Conservation (phyloP, 768 basidiomycete species). For the Xerocomellus chrysenteron region DNA sequence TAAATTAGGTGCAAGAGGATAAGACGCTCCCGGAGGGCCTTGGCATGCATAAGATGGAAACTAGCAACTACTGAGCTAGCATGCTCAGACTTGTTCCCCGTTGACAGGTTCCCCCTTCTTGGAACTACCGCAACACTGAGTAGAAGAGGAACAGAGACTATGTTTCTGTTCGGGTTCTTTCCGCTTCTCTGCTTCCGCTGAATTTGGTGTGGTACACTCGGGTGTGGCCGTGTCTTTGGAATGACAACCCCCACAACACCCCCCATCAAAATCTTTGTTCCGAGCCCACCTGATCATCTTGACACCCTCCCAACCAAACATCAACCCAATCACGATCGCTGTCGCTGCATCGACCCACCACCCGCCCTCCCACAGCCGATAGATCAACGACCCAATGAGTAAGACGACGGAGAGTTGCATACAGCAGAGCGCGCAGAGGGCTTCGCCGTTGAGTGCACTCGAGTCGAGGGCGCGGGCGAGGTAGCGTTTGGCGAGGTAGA, state of each 20-base stretch:
- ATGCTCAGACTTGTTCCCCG: constrained; percentile 9
- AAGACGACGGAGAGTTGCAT: constrained; percentile 44
- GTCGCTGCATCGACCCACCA: constrained; percentile 52
- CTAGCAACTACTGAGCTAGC: neutral
- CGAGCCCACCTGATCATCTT: constrained; percentile 44
- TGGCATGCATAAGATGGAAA: neutral
- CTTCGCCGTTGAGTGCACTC: constrained; percentile 44
- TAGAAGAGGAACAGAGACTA: neutral
- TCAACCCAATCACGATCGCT: constrained; percentile 37
- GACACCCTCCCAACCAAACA: constrained; percentile 46
- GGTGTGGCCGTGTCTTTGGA: neutral
- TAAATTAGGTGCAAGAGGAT: too few relatives aligned
- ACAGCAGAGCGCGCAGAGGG: constrained; percentile 44
- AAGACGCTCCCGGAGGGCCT: too few relatives aligned
- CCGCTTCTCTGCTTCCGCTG: neutral
- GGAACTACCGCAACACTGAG: neutral
- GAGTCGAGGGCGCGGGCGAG: constrained; percentile 46
- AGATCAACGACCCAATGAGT: constrained; percentile 42
- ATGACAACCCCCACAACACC: constrained; percentile 33
- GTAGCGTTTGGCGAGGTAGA: constrained; percentile 46
- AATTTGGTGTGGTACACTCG: neutral
- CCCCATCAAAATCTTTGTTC: constrained; percentile 35
- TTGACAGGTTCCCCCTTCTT: neutral
- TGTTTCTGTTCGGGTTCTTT: neutral
- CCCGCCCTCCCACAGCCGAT: constrained; percentile 41